Evolutionary conservation across 768 basidiomycete species (phyloP), one percentile per base, ranked within the genome.

Genomic region (Boletus tomentosulus): DNA sequence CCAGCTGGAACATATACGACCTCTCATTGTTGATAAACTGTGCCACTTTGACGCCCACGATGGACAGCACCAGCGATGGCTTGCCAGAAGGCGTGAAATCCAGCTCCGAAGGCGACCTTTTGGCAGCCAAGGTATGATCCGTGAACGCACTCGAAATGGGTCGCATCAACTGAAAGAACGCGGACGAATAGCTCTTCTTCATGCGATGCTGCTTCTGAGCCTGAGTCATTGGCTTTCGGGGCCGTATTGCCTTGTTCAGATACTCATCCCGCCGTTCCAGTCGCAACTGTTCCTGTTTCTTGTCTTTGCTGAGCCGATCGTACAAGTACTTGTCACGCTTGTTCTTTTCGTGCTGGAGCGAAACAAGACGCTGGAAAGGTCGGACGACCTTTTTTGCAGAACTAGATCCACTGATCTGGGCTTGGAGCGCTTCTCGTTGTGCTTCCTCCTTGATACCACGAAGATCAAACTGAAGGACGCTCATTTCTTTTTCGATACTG

Each of bases 141-240:
- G 83, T 83, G 63, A 92, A 92, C 2, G 91, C 91, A 56, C 83
- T 91, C 15, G 91, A 93, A 48, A 92, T 84, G 2, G 90, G 91
- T n/a, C 90, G 80, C 85, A 92, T 92, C 72, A 92, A 77, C 61
- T 84, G 86, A 71, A 92, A 79, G 69, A 92, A 87, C 5, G 87
- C 86, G 1, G 85, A 76, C 19, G 81, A 91, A 76, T 91, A 87
- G 74, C 88, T 91, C 72, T 90, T 89, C 79, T 92, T 92, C 70
- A 86, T 83, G n/a, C 88, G 79, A 57, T 89, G 87, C 52, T 86
- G 85, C 69, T 90, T 89, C 63, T 82, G 81, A n/a, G 71, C 74
- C 4, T 76, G 66, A 0, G 75, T 68, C 54, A 78, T 74, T 52
- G 80, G 81, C 44, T 83, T 78, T 35, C 76, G 73, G 5, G 71